A percentile compares a stretch with the other conserved stretches of the same genome.
These are phyloP conservation scores for Aureoboletus auriporus DNA, from an alignment of 768 basidiomycete genomes.

Conservation along the genomic window DNA sequence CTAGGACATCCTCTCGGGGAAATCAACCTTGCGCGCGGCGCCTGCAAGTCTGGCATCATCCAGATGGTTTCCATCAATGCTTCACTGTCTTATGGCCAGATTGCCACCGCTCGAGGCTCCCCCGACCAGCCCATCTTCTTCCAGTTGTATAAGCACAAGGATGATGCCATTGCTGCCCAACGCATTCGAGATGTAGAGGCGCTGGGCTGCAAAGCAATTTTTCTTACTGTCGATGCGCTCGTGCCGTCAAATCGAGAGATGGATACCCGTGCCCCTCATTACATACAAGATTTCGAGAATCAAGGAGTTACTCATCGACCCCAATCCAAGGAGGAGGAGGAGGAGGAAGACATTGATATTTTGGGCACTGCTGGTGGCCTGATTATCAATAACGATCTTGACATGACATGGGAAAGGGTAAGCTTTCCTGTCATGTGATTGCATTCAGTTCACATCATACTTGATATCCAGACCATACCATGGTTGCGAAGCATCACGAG, in stretches of 20 bases:
- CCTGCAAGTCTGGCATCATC: constrained; percentile 61
- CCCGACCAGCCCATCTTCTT: constrained; percentile 68
- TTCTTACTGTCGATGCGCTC: constrained; percentile 89
- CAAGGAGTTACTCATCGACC: constrained; percentile 24
- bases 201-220: constrained; percentile 83
- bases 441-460: neutral
- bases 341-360: constrained; percentile 36
- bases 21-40: constrained; percentile 72
- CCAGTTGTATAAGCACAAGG: constrained; percentile 80
- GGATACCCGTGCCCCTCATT: constrained; percentile 61
- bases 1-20: constrained; percentile 91
- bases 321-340: constrained; percentile 22
- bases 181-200: constrained; percentile 67
- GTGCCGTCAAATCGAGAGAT: constrained; percentile 76
- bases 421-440: constrained; percentile 4
- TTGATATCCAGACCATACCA: constrained; percentile 55
- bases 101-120: constrained; percentile 51
- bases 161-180: constrained; percentile 61
- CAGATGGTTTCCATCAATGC: constrained; percentile 86
- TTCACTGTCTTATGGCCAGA: constrained; percentile 60
- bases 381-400: constrained; percentile 60
- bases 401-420: constrained; percentile 78
- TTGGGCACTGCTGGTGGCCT: constrained; percentile 67
- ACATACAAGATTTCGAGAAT: constrained; percentile 52
- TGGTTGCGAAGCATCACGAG: constrained; percentile 70